Percentiles rank a stretch among this genome's conserved stretches.
These are phyloP conservation scores for Cryptococcus hybrid DNA, from an alignment of 1,284 basidiomycete species.

Conservation along the genomic window DNA sequence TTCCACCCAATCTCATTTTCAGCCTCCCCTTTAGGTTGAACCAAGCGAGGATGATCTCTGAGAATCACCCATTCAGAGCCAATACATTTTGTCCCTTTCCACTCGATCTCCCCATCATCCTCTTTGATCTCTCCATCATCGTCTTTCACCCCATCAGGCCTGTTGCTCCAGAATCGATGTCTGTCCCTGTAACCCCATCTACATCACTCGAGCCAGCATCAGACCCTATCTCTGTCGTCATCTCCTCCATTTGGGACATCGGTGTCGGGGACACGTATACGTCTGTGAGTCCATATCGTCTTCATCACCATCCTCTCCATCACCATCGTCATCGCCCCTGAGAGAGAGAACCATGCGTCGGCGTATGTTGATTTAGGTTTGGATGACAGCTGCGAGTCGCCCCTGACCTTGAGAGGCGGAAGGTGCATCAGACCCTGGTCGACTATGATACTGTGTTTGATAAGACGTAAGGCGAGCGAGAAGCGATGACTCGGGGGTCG, in stretches of 20 bases:
- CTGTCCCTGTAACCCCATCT: not conserved
- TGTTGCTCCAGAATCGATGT: constrained; percentile 10
- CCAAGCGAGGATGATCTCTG: no score
- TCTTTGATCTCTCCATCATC: constrained; percentile 4
- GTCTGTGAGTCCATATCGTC: not conserved
- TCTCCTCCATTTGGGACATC: not conserved
- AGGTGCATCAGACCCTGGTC: no score
- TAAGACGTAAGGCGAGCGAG: no score
- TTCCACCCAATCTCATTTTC: not conserved
- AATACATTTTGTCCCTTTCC: constrained; percentile 26
- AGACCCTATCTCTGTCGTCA: not conserved
- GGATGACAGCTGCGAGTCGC: not conserved
- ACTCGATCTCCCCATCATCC: constrained; percentile 14
- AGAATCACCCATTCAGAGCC: constrained; percentile 27
- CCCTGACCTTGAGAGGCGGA: no score
- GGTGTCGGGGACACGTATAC: constrained; percentile 38
- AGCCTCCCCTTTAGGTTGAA: constrained; percentile 8
- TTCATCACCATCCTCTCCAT: constrained; percentile 18
- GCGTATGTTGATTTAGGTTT: not conserved
- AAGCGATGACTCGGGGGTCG: constrained; percentile 6
- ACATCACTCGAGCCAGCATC: not conserved
- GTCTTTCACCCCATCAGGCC: not conserved
- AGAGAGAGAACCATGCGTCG: not conserved
- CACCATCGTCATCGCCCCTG: constrained; percentile 9
- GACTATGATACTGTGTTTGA: no score